Conservation (phyloP, 2,329 filamentous ascomycete genomes). For the Biscogniauxia marginata region DNA sequence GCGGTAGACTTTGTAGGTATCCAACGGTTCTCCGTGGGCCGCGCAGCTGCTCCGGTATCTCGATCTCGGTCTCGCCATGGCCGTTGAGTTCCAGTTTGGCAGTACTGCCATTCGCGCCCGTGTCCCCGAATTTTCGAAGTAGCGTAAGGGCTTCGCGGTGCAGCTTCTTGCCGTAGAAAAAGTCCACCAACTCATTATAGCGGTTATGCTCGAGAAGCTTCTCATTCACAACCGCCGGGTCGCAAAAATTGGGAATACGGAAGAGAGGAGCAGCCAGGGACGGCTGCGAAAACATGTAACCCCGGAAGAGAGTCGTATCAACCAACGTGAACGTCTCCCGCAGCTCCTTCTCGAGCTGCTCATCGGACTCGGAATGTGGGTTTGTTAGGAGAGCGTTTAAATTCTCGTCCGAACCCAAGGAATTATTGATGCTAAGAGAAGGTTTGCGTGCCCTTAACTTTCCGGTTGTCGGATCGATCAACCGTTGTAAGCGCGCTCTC, state of each 20-base stretch:
- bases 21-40: constrained; percentile 81
- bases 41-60: constrained; percentile 52
- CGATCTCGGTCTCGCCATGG: constrained; percentile 28
- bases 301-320: constrained; percentile 90
- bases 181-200: constrained; percentile 95
- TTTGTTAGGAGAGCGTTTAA: constrained; percentile 37
- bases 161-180: constrained; percentile 91
- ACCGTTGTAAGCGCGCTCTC: constrained; percentile 62
- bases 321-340: constrained; percentile 77
- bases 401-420: constrained; percentile 23
- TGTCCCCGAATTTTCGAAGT: constrained; percentile 72
- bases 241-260: constrained; percentile 94
- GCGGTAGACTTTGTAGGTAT: constrained; percentile 86
- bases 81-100: constrained; percentile 33
- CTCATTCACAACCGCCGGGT: constrained; percentile 92
- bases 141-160: constrained; percentile 84
- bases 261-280: constrained; percentile 85
- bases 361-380: constrained; percentile 48
- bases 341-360: constrained; percentile 68
- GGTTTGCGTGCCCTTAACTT: constrained; percentile 54
- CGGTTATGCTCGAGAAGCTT: constrained; percentile 83
- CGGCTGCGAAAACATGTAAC: constrained; percentile 90
- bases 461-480: constrained; percentile 61
- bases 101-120: constrained; percentile 36
- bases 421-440: constrained; percentile 43